Conservation (phyloP, 768 basidiomycete species). For the Mycena alexandri region DNA sequence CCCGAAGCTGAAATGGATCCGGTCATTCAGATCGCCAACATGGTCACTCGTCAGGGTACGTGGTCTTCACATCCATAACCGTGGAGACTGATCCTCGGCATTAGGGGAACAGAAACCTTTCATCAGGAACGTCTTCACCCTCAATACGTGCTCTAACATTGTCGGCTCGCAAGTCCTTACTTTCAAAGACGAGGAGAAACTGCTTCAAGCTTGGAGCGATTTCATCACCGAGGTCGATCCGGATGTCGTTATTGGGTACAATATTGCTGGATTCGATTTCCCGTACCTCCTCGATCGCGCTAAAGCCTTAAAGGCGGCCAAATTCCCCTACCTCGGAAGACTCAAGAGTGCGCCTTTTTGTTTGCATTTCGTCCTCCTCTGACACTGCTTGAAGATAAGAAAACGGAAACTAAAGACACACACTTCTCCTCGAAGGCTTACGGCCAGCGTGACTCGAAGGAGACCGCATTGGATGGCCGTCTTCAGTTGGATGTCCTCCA, state of each 20-base stretch:
- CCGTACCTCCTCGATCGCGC: constrained; percentile 96
- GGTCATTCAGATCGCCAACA: constrained; percentile 98
- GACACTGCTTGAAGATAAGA: constrained; percentile 63
- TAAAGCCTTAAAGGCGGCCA: constrained; percentile 76
- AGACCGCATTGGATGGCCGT: constrained; percentile 90
- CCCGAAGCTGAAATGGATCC: constrained; percentile 93
- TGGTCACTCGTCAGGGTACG: constrained; percentile 98
- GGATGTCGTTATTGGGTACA: constrained; percentile 97
- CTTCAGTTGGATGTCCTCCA: constrained; percentile 96
- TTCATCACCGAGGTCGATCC: constrained; percentile 94
- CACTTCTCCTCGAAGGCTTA: constrained; percentile 99
- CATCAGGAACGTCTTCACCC: constrained; percentile 95
- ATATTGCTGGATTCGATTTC: constrained; percentile 94
- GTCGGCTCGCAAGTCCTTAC: constrained; percentile 97
- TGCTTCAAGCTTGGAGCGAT: constrained; percentile 89
- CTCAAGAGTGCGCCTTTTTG: constrained; percentile 67
- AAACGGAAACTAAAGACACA: constrained; percentile 88
- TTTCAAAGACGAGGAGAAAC: constrained; percentile 77
- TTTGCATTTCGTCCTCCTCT: constrained; percentile 1
- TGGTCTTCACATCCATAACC: neutral
- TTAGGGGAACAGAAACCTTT: constrained; percentile 93
- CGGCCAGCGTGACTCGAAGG: constrained; percentile 96
- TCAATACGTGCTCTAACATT: constrained; percentile 94
- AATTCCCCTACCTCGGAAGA: constrained; percentile 83
- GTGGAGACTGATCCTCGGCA: constrained; percentile 16